phyloP scores from a whole-genome alignment of 345 rosid species.

The Sapria himalayana region DNA sequence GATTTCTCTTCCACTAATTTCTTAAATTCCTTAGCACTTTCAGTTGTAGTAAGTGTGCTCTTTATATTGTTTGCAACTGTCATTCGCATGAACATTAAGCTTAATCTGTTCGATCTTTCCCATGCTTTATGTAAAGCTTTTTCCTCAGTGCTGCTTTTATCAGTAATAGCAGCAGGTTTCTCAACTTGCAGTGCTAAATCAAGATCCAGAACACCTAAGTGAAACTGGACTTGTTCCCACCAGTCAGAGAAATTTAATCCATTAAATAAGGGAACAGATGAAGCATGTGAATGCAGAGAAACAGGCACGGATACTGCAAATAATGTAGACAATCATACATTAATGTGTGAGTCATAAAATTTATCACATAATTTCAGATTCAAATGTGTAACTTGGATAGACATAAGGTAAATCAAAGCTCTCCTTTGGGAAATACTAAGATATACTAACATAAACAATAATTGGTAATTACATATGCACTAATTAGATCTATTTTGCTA shows the following conservation, averaged over 20 bases:
- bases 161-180: not conserved
- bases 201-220: slow-evolving; percentile 8
- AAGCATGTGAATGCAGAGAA: slow-evolving; percentile 4
- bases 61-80: slow-evolving; percentile 3
- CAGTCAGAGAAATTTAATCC: slow-evolving; percentile 5
- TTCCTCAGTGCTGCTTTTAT: slow-evolving; percentile 1
- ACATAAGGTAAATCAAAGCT: not conserved
- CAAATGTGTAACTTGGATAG: not conserved
- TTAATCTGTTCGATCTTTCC: slow-evolving; percentile 8
- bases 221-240: slow-evolving; percentile 9
- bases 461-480: not conserved
- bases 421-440: not conserved
- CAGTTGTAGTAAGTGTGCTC: not conserved
- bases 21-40: slow-evolving; percentile 4
- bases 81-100: slow-evolving; percentile 7
- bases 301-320: not conserved
- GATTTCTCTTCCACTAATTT: slow-evolving; percentile 3
- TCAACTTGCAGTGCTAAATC: slow-evolving; percentile 3
- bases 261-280: slow-evolving; percentile 6
- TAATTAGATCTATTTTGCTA: not conserved
- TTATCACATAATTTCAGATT: not conserved
- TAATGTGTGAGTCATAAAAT: not conserved
- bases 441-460: not conserved
- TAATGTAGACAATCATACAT: not conserved
- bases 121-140: slow-evolving; percentile 2